A percentile compares a stretch with the other conserved stretches of the same genome.
Conservation (phyloP, 306 rosid genomes). For the Medicago arabica region DNA sequence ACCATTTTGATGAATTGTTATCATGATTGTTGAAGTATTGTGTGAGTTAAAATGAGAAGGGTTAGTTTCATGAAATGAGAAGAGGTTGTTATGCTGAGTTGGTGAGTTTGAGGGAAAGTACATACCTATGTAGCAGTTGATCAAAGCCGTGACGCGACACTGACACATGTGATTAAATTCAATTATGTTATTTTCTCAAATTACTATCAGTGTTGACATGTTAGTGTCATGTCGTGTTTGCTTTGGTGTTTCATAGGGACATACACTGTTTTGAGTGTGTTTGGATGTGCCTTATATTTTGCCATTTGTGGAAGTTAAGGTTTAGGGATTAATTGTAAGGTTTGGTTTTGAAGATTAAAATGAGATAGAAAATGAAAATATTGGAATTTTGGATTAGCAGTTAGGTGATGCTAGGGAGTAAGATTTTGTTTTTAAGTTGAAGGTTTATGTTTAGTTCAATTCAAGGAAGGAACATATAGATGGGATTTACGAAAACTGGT, state of each 20-base stretch:
- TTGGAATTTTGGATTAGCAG: constrained; percentile 22
- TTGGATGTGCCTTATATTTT: constrained; percentile 16
- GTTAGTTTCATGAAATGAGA: too few relatives aligned
- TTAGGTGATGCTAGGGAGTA: constrained; percentile 3
- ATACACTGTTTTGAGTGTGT: constrained; percentile 12
- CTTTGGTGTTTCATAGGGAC: background rate
- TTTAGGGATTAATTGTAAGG: background rate
- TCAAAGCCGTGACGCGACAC: too few relatives aligned
- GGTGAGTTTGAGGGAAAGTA: constrained; percentile 9
- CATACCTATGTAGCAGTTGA: too few relatives aligned
- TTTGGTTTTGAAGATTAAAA: constrained; percentile 31
- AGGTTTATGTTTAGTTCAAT: background rate
- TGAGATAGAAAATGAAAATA: background rate
- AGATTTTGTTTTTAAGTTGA: constrained; percentile 18
- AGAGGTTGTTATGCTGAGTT: constrained; percentile 9
- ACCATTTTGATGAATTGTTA: constrained; percentile 10
- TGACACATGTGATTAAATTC: too few relatives aligned
- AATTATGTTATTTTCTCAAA: too few relatives aligned
- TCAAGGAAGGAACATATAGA: background rate
- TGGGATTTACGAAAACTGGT: constrained; percentile 1
- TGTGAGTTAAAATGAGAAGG: constrained; percentile 32
- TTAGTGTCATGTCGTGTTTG: too few relatives aligned
- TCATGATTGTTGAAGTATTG: background rate
- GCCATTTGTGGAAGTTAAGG: constrained; percentile 29
- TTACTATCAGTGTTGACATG: too few relatives aligned